A percentile compares a stretch with the other conserved stretches of the same genome.
Evolutionary conservation across 305 asterid species (phyloP).

Genomic region (Petunia hybrid): DNA sequence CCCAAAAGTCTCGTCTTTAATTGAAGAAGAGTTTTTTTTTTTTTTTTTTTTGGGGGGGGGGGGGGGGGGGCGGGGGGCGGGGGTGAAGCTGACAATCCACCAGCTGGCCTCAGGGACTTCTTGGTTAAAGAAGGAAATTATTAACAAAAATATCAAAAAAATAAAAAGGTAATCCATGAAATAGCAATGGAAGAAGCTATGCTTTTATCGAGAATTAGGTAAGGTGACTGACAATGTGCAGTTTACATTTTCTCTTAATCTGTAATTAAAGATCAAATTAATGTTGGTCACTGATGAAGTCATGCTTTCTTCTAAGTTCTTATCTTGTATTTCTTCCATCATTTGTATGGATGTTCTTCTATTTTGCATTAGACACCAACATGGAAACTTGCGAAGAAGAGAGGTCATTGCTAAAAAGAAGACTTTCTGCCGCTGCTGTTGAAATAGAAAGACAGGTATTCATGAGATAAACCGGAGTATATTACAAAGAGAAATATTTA

Average conservation of each 20-base stretch:
- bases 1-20: too few relatives aligned
- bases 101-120: too few relatives aligned
- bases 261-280: not conserved
- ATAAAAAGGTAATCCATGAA: not conserved
- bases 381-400: constrained; percentile 77
- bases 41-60: too few relatives aligned
- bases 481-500: constrained; percentile 14
- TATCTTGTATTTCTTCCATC: not conserved
- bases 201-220: not conserved
- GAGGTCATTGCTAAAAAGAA: constrained; percentile 68
- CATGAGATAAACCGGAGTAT: not conserved
- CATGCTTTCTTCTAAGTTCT: not conserved
- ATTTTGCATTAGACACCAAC: constrained; percentile 62
- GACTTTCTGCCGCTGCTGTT: constrained; percentile 74
- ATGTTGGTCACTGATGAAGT: not conserved
- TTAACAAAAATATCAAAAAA: not conserved
- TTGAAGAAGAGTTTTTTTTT: too few relatives aligned
- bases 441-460: constrained; percentile 89
- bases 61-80: too few relatives aligned
- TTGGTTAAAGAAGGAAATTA: too few relatives aligned
- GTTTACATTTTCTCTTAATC: not conserved
- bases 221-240: not conserved
- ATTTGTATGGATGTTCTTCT: not conserved
- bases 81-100: too few relatives aligned
- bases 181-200: not conserved